These are phyloP conservation scores for Spathaspora sp. DNA, from an alignment of 1,139 yeast species.

Conservation along the genomic window DNA sequence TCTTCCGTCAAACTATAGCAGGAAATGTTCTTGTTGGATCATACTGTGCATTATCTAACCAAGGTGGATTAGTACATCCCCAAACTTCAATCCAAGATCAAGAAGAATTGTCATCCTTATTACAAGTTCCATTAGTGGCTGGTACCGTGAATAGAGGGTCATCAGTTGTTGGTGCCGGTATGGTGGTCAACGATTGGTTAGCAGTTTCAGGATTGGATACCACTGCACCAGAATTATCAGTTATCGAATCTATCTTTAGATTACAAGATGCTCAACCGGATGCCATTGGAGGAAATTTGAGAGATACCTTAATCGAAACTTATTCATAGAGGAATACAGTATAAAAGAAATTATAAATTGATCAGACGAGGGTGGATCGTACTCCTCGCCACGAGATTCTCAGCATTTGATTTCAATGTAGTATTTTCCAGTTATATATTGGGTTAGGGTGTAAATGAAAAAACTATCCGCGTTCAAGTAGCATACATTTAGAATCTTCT, in stretches of 20 bases:
- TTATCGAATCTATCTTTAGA: constrained; percentile 92
- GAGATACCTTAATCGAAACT: constrained; percentile 90
- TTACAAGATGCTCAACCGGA: constrained; percentile 88
- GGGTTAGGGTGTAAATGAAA: not conserved
- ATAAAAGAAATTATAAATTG: not conserved
- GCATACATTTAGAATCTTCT: not conserved
- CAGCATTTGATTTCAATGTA: not conserved
- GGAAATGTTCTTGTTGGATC: constrained; percentile 98
- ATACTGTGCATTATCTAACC: constrained; percentile 91
- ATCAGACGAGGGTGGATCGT: not conserved
- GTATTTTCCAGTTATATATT: not conserved
- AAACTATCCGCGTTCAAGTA: not conserved
- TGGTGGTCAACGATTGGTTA: constrained; percentile 98
- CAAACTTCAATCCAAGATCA: constrained; percentile 97
- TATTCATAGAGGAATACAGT: constrained; percentile 40
- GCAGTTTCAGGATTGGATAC: constrained; percentile 97
- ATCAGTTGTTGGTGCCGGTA: constrained; percentile 96
- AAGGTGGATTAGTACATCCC: constrained; percentile 98
- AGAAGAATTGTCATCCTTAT: constrained; percentile 91
- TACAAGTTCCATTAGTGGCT: constrained; percentile 97
- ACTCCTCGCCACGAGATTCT: not conserved
- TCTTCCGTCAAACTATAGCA: constrained; percentile 97
- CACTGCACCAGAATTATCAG: constrained; percentile 97
- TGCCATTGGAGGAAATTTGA: constrained; percentile 75
- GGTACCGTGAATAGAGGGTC: constrained; percentile 99